Percentiles rank a stretch among this genome's conserved stretches.
Evolutionary conservation across 371 early-diverging fungal species (phyloP).

Genomic region (Rhizopus stolonifer): DNA sequence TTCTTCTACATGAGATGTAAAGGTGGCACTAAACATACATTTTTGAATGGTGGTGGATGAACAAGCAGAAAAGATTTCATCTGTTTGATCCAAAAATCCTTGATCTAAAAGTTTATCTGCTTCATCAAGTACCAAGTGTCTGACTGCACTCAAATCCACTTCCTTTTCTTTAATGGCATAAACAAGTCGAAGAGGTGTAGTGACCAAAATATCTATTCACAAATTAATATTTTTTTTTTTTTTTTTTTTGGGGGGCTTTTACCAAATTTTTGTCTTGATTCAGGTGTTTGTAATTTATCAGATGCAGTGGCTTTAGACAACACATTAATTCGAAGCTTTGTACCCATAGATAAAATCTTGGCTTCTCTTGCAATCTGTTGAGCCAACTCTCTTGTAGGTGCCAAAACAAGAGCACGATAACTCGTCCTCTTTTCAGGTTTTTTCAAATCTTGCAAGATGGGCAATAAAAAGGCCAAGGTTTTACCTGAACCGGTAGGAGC

Average conservation of each 20-base stretch:
- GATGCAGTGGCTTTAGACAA: constrained; percentile 76
- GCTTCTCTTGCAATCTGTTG: constrained; percentile 89
- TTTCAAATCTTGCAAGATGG: constrained; percentile 86
- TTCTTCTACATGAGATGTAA: constrained; percentile 88
- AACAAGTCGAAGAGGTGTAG: constrained; percentile 90
- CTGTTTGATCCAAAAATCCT: constrained; percentile 90
- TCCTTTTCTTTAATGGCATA: constrained; percentile 80
- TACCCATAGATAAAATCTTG: constrained; percentile 87
- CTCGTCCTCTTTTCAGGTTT: constrained; percentile 70
- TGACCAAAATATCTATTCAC: constrained; percentile 77
- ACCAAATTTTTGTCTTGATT: constrained; percentile 72
- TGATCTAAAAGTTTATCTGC: constrained; percentile 90
- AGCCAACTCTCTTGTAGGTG: constrained; percentile 98
- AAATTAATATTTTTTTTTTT: background rate
- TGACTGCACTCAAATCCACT: constrained; percentile 74
- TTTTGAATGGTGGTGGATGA: constrained; percentile 72
- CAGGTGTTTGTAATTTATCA: constrained; percentile 65
- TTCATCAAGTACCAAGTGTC: constrained; percentile 86
- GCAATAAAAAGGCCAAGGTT: constrained; percentile 89
- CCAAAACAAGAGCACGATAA: constrained; percentile 86
- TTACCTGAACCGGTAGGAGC: constrained; percentile 97
- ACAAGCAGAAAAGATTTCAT: constrained; percentile 89
- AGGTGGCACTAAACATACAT: constrained; percentile 93
- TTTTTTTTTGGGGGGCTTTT: constrained; percentile 13
- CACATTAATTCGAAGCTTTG: constrained; percentile 88